Evolutionary conservation across 164 flowering plant genomes (phyloP), one percentile per base, ranked within the genome.

Genomic region (Macadamia tetraphylla): DNA sequence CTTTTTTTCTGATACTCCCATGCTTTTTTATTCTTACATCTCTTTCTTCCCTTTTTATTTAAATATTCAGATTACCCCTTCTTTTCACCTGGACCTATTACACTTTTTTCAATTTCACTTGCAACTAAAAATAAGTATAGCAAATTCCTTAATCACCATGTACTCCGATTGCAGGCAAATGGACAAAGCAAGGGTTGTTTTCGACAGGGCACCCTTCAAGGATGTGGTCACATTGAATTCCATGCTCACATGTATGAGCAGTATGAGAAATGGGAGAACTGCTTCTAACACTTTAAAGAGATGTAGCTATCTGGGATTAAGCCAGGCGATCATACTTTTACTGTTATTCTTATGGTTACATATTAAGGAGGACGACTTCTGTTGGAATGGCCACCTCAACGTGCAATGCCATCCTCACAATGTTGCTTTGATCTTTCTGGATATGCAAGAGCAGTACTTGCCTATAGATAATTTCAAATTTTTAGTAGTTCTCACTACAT

Each of bases 191-290:
- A 65, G 55, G 18, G 9, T n/a, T 42, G 72, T 78, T 60, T 78
- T 78, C 62, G 74, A 75, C 42, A 71, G 59, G 12, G 23, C 73
- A 63, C 58, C 60, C 9, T 35, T 31, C 23, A 75, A 64, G 63
- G 83, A 80, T 63, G 29, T 69, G 48, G 58, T 80, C 53, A 55
- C 79, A 57, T 80, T 81, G 81, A 80, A 78, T 67, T 73, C 81
- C 23, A 63, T 80, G 72, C 73, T 80, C 30, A 18, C 81, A 29
- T 74, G 14, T 74, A 70, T 74, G 75, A 70, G 40, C 77, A 76
- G 61, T 71, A 78, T 61, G 73, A 67, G 44, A 66, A 64, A 53
- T 66, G 40, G 14, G 75, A 71, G 49, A 63, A 31, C 56, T 73
- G 77, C 60, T 70, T 80, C 12, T 31, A 65, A 58, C 63, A 78